Evolutionary conservation across 2,329 filamentous ascomycete genomes (phyloP), one percentile per base, ranked within the genome.

Genomic region (Hawksworthiomyces lignivorus): DNA sequence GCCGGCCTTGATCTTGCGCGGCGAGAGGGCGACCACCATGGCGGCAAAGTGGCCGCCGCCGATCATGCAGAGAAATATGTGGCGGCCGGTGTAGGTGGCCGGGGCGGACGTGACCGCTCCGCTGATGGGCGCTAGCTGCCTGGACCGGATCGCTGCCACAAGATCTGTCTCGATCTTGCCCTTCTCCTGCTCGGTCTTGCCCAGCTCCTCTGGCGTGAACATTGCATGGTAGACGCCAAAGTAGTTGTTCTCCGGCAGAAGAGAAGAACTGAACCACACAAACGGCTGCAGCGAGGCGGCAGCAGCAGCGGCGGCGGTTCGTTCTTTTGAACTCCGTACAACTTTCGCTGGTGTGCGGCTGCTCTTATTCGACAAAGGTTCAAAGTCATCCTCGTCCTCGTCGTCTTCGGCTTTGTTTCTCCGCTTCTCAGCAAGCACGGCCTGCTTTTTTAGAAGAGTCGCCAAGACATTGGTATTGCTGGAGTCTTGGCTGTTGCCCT

Each of bases 21-120:
- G 89, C 1, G 87, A 80, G 4, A 97, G 72, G 0, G 88, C 88
- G 10, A 98, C 85, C 10, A 97, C 72, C 89, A 97, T 97, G 38
- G 86, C 92, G 1, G 92, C 92, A 57, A 98, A 98, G 60, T 98
- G 92, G 0, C 92, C 92, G 46, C 92, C 92, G 19, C 92, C 92
- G 38, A 98, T 94, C 92, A 98, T 98, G 63, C 89, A 97, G 36
- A 98, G 75, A 58, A 98, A 97, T 37, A 95, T 80, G 58, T 97
- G 89, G 3, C 88, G 87, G 7, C 82, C 81, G 19, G 80, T 77
- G 56, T 82, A 77, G 4, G 69, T 68, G 9, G 73, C 63, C 2
- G 70, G 65, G 3, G 73, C 69, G 5, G 77, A 21, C 61, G 79
- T 43, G 8, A 26, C 77, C 78, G 28, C 70, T 5, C 2, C 73